A percentile compares a stretch with the other conserved stretches of the same genome.
Evolutionary conservation across 2,329 filamentous ascomycete genomes (phyloP).

Genomic region (Cladobotryum protrusum): DNA sequence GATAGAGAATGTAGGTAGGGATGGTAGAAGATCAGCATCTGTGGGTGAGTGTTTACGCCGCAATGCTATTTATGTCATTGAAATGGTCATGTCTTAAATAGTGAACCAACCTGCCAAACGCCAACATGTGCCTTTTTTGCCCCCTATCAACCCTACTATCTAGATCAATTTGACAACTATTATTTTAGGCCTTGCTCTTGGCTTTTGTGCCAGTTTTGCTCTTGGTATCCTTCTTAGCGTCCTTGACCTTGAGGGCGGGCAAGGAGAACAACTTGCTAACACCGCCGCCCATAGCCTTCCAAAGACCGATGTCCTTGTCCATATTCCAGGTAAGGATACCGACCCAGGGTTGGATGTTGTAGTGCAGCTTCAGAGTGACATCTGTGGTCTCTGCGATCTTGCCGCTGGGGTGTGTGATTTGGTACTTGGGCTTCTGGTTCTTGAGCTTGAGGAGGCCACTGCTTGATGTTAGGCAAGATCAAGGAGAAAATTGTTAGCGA

Average conservation of each 20-base stretch:
- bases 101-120: slow-evolving; percentile 14
- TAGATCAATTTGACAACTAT: not conserved
- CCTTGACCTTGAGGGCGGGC: slow-evolving; percentile 59
- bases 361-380: slow-evolving; percentile 75
- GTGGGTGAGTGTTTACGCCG: not conserved
- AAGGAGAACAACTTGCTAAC: slow-evolving; percentile 58
- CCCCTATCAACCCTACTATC: not conserved
- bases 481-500: not conserved
- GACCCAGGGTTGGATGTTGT: slow-evolving; percentile 98
- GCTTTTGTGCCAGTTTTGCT: slow-evolving; percentile 10
- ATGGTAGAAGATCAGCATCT: slow-evolving; percentile 1
- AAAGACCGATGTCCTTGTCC: slow-evolving; percentile 48
- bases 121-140: slow-evolving; percentile 3
- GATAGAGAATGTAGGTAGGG: not conserved
- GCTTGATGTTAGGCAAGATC: not conserved
- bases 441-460: slow-evolving; percentile 70
- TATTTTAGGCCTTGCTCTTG: slow-evolving; percentile 8
- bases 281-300: slow-evolving; percentile 62
- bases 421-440: slow-evolving; percentile 91
- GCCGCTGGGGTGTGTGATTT: slow-evolving; percentile 84
- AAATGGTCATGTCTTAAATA: not conserved
- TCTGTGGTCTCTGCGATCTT: slow-evolving; percentile 67
- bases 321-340: slow-evolving; percentile 79
- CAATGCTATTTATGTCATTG: not conserved
- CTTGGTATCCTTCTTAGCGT: slow-evolving; percentile 24